A percentile compares a stretch with the other conserved stretches of the same genome.
Evolutionary conservation across 805 yeast genomes (phyloP).

Genomic region (Ogataea trehalophila): DNA sequence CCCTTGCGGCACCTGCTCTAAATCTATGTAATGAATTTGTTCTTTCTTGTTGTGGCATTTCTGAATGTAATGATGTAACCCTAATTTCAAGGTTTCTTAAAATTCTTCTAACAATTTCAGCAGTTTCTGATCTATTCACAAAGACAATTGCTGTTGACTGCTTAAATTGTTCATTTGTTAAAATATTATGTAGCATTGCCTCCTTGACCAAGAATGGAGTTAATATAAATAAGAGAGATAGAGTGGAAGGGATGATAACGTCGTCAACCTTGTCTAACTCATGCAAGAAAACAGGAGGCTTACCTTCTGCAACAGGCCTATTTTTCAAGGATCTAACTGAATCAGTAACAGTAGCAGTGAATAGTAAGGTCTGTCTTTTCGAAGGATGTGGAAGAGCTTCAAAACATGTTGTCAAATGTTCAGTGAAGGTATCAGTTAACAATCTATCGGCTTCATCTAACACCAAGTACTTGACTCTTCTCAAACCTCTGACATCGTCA

Average conservation of each 20-base stretch:
- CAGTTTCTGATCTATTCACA: conserved; percentile 86
- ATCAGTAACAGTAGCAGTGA: conserved; percentile 95
- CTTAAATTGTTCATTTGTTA: conserved; percentile 56
- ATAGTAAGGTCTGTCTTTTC: conserved; percentile 79
- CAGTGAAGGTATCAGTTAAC: conserved; percentile 76
- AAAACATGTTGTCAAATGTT: conserved; percentile 71
- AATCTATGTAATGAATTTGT: conserved; percentile 88
- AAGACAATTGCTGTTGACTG: conserved; percentile 77
- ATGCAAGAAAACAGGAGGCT: conserved; percentile 59
- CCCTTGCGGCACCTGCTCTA: conserved; percentile 90
- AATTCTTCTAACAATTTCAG: conserved; percentile 80
- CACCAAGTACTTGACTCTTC: conserved; percentile 75
- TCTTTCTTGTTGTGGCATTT: conserved; percentile 90
- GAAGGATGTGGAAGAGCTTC: conserved; percentile 63
- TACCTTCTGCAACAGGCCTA: conserved; percentile 49
- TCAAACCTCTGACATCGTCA: conserved; percentile 75
- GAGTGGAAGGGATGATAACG: conserved; percentile 74
- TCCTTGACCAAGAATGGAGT: conserved; percentile 88
- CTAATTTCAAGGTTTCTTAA: conserved; percentile 68
- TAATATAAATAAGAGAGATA: conserved; percentile 61
- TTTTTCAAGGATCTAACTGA: conserved; percentile 79
- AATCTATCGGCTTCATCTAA: conserved; percentile 95
- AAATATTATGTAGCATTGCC: conserved; percentile 69
- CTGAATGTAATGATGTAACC: conserved; percentile 89
- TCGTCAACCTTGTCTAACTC: conserved; percentile 72